Evolutionary conservation across 2,329 filamentous ascomycete genomes (phyloP).

Genomic region (Pseudogymnoascus sp.): DNA sequence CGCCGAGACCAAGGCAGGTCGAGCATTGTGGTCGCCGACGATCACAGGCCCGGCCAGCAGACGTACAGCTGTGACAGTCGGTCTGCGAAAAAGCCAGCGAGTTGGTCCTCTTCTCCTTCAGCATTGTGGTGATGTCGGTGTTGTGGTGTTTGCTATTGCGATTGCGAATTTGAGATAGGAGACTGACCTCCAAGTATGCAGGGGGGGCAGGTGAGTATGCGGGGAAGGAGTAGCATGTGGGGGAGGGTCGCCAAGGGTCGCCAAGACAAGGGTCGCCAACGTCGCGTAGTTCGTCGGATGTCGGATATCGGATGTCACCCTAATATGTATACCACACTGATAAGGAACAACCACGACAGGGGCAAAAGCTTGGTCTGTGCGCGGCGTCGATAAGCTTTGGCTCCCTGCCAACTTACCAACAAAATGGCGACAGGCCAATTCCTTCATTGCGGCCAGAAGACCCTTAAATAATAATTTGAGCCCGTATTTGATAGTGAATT

Average conservation of each 20-base stretch:
- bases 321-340: background rate
- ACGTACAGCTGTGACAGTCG: conserved; percentile 24
- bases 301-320: conserved; percentile 3
- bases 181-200: background rate
- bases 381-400: background rate
- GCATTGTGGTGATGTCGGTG: background rate
- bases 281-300: background rate
- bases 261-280: background rate
- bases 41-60: conserved; percentile 19
- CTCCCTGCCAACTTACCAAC: background rate
- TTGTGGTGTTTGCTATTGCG: background rate
- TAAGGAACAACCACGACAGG: background rate
- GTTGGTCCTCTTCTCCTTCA: conserved; percentile 27
- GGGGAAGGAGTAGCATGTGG: background rate
- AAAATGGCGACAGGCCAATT: background rate
- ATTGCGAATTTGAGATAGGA: background rate
- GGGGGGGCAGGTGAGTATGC: background rate
- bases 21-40: conserved; percentile 21
- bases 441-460: background rate
- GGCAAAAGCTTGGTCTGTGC: too few species aligned
- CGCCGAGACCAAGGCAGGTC: conserved; percentile 18
- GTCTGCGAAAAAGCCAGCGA: conserved; percentile 21
- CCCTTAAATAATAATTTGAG: background rate
- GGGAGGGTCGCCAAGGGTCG: conserved; percentile 2
- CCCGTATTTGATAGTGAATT: background rate